Evolutionary conservation across 2,329 filamentous ascomycete species (phyloP), one percentile per base, ranked within the genome.

Genomic region (Aureobasidium sp.): DNA sequence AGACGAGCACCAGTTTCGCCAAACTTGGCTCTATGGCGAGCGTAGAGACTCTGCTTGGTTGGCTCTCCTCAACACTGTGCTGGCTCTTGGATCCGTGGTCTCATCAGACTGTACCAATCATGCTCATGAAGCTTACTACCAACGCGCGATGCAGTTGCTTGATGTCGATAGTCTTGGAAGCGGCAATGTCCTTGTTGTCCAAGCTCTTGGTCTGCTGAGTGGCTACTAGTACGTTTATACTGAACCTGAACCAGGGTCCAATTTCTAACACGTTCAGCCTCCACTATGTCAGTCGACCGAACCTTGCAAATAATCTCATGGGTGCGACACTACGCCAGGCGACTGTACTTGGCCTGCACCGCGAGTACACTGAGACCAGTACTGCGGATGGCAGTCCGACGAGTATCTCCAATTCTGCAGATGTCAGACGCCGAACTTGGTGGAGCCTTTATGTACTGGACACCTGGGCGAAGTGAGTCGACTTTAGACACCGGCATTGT

Each of bases 361-460:
- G 64, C 17, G 64, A 67, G 19, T 66, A 64, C 45, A 60, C 52
- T 27, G 60, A 63, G 6, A 6, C 19, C 2, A 64, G 58, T n/a
- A 63, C 69, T 66, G 72, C 65, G 56, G 24, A n/a, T 10, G 41
- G 30, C n/a, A 70, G 54, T 55, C 0, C 6, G 0, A 76, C 68
- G 52, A 74, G 76, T 49, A 67, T 78, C 32, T 73, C 48, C 12
- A 53, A 75, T 12, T 76, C 77, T 0, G 74, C 77, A 16, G 83
- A 87, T 63, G 79, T 81, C 10, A 75, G 82, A 54, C 73, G 82
- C 53, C 76, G 83, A 29, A 85, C 85, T 3, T 89, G 85, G 85
- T 88, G 85, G 85, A 84, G 78, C 44, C 68, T 88, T 5, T 85
- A 87, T 66, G 85, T 83, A 62, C 73, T 89, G 19, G 85, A 88